Evolutionary conservation across 441 rosid species (phyloP), one percentile per base, ranked within the genome.

Genomic region (Mallotus repandus): DNA sequence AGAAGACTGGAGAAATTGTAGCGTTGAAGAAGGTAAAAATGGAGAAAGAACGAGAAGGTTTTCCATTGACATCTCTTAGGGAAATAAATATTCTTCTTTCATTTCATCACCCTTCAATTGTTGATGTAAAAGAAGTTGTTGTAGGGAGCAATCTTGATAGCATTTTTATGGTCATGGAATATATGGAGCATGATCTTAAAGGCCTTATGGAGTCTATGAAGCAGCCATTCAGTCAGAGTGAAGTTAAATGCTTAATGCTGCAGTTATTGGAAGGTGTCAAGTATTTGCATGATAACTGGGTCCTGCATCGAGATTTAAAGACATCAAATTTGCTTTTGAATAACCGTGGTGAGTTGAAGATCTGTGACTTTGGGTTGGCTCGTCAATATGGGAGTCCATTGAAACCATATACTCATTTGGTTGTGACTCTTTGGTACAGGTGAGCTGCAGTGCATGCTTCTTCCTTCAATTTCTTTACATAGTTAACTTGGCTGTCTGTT

Each of bases 341-440:
- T 80, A 96, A 96, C 77, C 83, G 91, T 25, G 99, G 99, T 81
- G 98, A 96, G 85, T 81, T 96, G 85, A 96, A 96, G 84, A 92
- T 96, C 70, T 96, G 99, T 65, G 99, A 96, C 80, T 96, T 96
- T 80, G 99, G 99, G 73, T 81, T 96, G 92, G 93, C 99, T 78
- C 94, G 99, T 76, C 99, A 93, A 70, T 96, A 96, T 81, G 99
- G 99, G 63, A 96, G 94, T 78, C 99, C 97, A 53, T 80, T 93
- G 79, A 96, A 96, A 75, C 98, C 98, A 0, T 96, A 96, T 85
- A 96, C 99, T 78, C 97, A 89, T 78, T 83, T 96, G 89, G 99
- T 96, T 79, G 99, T 96, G 77, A 96, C 99, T 35, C 97, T 96
- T 78, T 96, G 99, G 99, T 96, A 96, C 94, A 96, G 99, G 99